Evolutionary conservation across 441 rosid species (phyloP), one percentile per base, ranked within the genome.

Genomic region (Gossypium schwendimanii): DNA sequence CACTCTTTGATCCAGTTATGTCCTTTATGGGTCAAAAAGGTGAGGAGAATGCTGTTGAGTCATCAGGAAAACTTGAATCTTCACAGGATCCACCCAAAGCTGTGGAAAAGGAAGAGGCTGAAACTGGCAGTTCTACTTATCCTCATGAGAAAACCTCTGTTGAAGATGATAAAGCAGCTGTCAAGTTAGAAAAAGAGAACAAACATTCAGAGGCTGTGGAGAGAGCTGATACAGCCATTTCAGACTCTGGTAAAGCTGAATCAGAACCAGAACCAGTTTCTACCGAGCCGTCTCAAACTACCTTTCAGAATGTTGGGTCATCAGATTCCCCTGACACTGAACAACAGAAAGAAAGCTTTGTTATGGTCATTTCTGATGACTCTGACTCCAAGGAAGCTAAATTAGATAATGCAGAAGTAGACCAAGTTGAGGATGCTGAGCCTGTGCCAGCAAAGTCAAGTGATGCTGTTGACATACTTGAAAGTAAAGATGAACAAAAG

Each of bases 21-120:
- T 68, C 92, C 79, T 90, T 91, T 81, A 87, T 88, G 89, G 97
- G 98, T 66, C 87, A 89, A n/a, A 82, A 75, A 75, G 77, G 80
- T 73, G 96, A 83, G 71, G 97, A 84, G 52, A 72, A 69, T 67
- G 62, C 49, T 21, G 81, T 33, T 17, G 81, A 76, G 44, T 76
- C 86, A 64, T 76, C 80, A 0, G 81, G 72, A 70, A 76, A 79
- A 70, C 74, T 86, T 59, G 81, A 44, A 66, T 86, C 83, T 67
- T 75, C 80, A 9, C 75, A 71, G 47, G 67, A 73, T 74, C 75
- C 75, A 17, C 75, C 81, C 17, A 76, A 63, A 69, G 74, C 44
- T 21, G 87, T 80, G 80, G 87, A 73, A 64, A 66, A 82, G 59
- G 88, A 81, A 80, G 79, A 74, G 75, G 60, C 52, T 63, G 84